Evolutionary conservation across 345 rosid genomes (phyloP), one percentile per base, ranked within the genome.

Genomic region (Eucalyptus leucophloia): DNA sequence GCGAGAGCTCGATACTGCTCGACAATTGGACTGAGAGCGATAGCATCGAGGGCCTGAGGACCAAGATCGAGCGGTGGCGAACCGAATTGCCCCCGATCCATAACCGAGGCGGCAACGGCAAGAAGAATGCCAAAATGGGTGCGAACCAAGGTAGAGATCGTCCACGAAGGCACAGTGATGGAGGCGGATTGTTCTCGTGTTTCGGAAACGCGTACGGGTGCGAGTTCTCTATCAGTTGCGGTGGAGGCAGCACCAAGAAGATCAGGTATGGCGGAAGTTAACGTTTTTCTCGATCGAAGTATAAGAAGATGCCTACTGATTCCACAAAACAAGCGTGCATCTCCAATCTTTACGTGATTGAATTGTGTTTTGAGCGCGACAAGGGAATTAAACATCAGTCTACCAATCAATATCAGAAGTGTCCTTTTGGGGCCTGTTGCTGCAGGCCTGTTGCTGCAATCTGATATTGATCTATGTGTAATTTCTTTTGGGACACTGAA

Each of bases 171-270:
- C 88, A 89, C 88, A 44, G 90, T 5, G 92, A 92, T 6, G 88
- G 90, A 7, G 88, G 90, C 8, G 93, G 94, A 21, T 87, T 95
- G 93, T 98, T 97, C 89, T 95, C 99, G 2, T 98, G 99, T 89
- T 97, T 98, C 49, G 96, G 99, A 1, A 98, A 90, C 16, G 96
- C 93, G 8, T 94, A 94, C 44, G 99, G 99, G 13, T 93, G 94
- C 16, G 98, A 98, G 89, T 95, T 98, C 40, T 95, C 99, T 53
- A 96, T 98, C 14, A 95, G 97, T 34, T 98, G 99, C 15, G 99
- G 99, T 3, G 96, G 96, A 54, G 89, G 91, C 58, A 87, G 90
- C 34, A 86, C 88, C 86, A 91, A 90, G 69, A 93, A 93, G 92
- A 92, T 91, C 89, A 92, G 86, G 51, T 56, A 90, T 45, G 85